Base-by-base conservation (phyloP, 306 rosid species). In the Cucumis cinereus region DNA sequence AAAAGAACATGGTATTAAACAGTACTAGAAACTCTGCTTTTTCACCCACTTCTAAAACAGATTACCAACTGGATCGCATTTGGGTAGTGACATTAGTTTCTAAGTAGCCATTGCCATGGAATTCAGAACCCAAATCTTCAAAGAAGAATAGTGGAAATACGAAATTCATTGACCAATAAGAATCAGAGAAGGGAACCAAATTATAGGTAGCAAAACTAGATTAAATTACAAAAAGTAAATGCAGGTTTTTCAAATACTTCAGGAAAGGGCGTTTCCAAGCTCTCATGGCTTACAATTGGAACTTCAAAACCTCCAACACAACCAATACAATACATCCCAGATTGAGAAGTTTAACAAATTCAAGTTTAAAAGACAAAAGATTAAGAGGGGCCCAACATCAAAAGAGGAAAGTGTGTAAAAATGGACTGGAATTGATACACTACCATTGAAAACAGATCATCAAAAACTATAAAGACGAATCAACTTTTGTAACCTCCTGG, bases 281-380 rank as follows among this genome's bases (percentile, higher is more conserved):
- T 70, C 76, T 17, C 45, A 72, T 72, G 60, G 60, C 76, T 22
- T 45, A 38, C 45, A 43, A 35, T 45, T 47, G 28, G 22, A 45
- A 15, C 55, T 23, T 24, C 4, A 47, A 70, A 70, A 47, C 7
- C 60, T 72, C 24, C 59, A 72, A 8, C 50, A 41, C 76, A 33
- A 72, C 60, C 41, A 50, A 72, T 70, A 41, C 38, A 45, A 52
- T 2, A 45, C 38, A 23, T 13, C 75, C 58, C 58, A 70, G 60
- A 72, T 50, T 28, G 56, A 30, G 59, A 23, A 72, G 24, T 72
- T 72, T 28, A 72, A 72, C 43, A 72, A 49, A 72, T 72, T 49
- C 23, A 72, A 72, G 59, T 72, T 15, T 26, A 72, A 72, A 49
- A 23, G 10, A 28, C 41, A 50, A 17, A 28, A 50, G 43, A 72